Base-by-base conservation (phyloP, 2,329 filamentous ascomycete species). In the Chlorencoelia australis region DNA sequence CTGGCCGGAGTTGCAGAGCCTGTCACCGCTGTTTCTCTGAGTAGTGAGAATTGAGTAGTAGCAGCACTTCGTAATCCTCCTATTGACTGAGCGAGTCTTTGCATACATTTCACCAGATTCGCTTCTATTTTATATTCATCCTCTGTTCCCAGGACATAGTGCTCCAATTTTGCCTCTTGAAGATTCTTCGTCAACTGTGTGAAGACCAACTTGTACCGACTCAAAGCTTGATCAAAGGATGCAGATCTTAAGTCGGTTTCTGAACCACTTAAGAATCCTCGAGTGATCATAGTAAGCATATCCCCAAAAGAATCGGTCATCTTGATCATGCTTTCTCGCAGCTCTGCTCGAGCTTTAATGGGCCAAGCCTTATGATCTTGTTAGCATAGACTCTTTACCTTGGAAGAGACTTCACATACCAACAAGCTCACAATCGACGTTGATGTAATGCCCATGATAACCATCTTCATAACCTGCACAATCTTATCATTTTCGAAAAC, bases 41-140 rank as follows among this genome's bases (percentile, higher is more conserved):
- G 67, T 20, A 96, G 69, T 11, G 81, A 74, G 54, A 96, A 94
- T 53, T 98, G 89, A 15, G 87, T 88, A 40, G 82, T 74, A 17
- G 91, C 84, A 21, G 91, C 87, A 64, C 87, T 94, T 46, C 87
- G 74, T 52, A 98, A 64, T 6, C 89, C 91, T 57, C 89, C 88
- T 46, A 95, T 80, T 46, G 86, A 87, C 56, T 95, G 88, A 4
- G 85, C 79, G 18, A 96, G 69, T 30, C 75, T 78, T 56, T 94
- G 85, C 51, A 96, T 74, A 47, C 84, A 89, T 52, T 85, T 81
- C 29, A 89, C 82, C 4, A 96, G 70, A 16, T 73, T 77, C 46
- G 80, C 79, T 52, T 95, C 84, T 3, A 93, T 69, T 24, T 71
- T 69, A 56, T 93, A 93, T 43, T 89, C 72, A 37, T 71, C 71